Evolutionary conservation across 2,329 filamentous ascomycete species (phyloP).

Genomic region (Sclerotinia trifoliorum): DNA sequence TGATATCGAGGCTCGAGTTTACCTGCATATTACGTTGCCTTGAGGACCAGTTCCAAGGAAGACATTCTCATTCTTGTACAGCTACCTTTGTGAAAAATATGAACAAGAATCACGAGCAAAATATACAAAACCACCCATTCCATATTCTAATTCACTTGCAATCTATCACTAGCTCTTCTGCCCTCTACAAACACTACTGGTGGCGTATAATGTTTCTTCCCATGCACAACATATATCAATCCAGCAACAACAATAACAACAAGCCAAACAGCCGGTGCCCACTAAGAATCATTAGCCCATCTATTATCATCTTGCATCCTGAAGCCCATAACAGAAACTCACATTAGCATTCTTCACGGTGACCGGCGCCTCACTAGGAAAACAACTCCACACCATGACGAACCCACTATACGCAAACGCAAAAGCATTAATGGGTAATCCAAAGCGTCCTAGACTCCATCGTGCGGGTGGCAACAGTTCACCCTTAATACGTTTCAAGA

Average conservation of each 20-base stretch:
- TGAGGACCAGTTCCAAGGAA: neutral
- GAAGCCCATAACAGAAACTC: neutral
- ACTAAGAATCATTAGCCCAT: constrained; percentile 44
- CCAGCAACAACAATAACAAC: constrained; percentile 29
- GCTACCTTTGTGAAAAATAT: neutral
- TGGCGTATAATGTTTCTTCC: constrained; percentile 40
- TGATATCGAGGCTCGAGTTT: neutral
- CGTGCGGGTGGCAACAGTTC: constrained; percentile 43
- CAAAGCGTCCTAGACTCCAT: constrained; percentile 46
- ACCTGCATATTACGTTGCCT: neutral
- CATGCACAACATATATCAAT: constrained; percentile 40
- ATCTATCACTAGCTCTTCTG: neutral
- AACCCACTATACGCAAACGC: constrained; percentile 48
- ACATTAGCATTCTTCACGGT: constrained; percentile 33
- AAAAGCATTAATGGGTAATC: constrained; percentile 46
- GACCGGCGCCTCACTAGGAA: constrained; percentile 44
- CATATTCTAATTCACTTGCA: constrained; percentile 4
- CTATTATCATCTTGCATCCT: neutral
- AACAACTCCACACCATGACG: constrained; percentile 50
- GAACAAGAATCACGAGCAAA: neutral
- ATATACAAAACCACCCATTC: neutral
- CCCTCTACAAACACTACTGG: constrained; percentile 28
- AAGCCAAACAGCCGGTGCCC: constrained; percentile 32
- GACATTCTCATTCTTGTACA: neutral
- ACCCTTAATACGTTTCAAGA: constrained; percentile 41